These are phyloP conservation scores for Aureobasidium sp. DNA, from an alignment of 2,329 filamentous ascomycete species.

Conservation along the genomic window DNA sequence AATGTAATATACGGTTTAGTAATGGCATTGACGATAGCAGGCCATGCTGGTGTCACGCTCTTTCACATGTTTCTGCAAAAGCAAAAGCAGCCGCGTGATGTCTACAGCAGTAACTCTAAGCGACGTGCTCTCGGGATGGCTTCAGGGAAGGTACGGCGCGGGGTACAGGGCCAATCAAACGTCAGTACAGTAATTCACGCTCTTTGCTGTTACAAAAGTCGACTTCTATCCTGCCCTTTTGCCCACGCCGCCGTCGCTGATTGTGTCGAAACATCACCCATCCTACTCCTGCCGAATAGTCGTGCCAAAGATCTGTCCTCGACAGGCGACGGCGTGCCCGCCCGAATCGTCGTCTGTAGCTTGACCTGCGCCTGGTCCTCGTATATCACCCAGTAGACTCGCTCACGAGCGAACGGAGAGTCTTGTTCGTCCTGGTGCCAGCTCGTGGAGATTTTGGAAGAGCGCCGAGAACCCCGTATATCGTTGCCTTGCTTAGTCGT, in stretches of 20 bases:
- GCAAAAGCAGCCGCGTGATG: slow-evolving; percentile 4
- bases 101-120: slow-evolving; percentile 2
- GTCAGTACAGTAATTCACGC: neutral
- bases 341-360: neutral
- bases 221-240: neutral
- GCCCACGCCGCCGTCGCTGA: slow-evolving; percentile 2
- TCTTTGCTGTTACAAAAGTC: slow-evolving; percentile 6
- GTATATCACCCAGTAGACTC: neutral
- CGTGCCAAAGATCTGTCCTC: neutral
- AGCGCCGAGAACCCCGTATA: neutral
- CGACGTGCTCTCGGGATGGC: neutral
- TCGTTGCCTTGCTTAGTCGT: neutral
- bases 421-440: neutral
- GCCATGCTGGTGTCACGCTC: neutral
- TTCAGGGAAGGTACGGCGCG: neutral
- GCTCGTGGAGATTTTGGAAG: neutral
- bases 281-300: neutral
- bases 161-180: slow-evolving; percentile 10
- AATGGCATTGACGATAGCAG: neutral
- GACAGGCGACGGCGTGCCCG: slow-evolving; percentile 13
- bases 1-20: slow-evolving; percentile 7
- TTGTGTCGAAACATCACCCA: neutral
- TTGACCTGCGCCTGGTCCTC: neutral
- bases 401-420: slow-evolving; percentile 1
- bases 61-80: neutral